These are phyloP conservation scores for Eremochloa ophiuroides DNA, from an alignment of 176 grass and related monocot genomes.

Conservation along the genomic window DNA sequence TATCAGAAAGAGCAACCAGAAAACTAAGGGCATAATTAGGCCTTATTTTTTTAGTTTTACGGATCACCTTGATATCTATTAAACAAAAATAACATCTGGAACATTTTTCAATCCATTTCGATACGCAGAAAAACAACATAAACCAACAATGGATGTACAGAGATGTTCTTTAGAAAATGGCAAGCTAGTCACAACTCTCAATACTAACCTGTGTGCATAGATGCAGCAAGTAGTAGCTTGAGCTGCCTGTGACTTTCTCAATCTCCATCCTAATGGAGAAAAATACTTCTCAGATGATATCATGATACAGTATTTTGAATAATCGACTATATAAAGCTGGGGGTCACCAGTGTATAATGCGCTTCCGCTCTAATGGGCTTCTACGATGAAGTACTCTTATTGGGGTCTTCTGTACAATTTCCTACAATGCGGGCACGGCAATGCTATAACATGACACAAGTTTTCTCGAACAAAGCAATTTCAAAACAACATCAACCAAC, in stretches of 20 bases:
- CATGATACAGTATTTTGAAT: neutral
- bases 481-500: slow-evolving; percentile 4
- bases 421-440: slow-evolving; percentile 39
- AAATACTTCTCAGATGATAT: slow-evolving; percentile 20
- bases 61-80: neutral
- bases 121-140: slow-evolving; percentile 8
- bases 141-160: neutral
- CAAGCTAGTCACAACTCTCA: neutral
- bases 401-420: slow-evolving; percentile 84
- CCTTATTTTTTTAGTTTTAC: neutral
- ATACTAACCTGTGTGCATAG: slow-evolving; percentile 76
- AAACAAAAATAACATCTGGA: neutral
- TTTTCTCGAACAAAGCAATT: neutral
- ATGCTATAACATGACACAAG: neutral
- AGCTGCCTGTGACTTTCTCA: slow-evolving; percentile 55
- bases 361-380: slow-evolving; percentile 76
- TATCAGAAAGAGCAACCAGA: neutral
- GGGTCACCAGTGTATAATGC: slow-evolving; percentile 81
- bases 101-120: neutral
- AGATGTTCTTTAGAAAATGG: neutral
- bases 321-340: neutral
- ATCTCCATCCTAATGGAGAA: slow-evolving; percentile 75
- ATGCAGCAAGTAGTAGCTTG: slow-evolving; percentile 85
- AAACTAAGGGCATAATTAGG: neutral
- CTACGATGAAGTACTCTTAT: slow-evolving; percentile 89